Conservation (phyloP, 139 green algal genomes). For the Chlorella sorokiniana region DNA sequence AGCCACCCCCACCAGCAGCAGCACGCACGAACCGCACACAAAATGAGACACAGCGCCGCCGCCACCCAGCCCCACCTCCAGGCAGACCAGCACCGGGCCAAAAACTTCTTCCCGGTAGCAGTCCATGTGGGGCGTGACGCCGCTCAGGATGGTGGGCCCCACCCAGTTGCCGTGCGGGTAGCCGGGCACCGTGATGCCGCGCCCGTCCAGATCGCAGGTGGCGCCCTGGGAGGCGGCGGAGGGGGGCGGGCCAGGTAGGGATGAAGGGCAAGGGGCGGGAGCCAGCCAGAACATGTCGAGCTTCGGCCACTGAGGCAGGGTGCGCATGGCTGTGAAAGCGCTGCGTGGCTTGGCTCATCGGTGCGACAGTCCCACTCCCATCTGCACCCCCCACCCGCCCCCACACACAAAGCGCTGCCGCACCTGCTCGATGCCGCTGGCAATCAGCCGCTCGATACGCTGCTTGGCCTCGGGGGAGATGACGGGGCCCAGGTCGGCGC, state of each 20-base stretch:
- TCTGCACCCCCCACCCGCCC: too few species aligned
- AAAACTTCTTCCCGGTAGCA: constrained; percentile 96
- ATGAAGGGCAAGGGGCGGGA: not conserved
- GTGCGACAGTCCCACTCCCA: too few species aligned
- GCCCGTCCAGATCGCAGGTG: constrained; percentile 76
- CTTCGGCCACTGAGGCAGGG: too few species aligned
- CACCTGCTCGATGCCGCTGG: constrained; percentile 62
- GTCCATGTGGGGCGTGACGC: constrained; percentile 82
- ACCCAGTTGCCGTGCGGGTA: constrained; percentile 92
- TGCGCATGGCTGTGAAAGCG: too few species aligned
- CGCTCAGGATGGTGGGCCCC: constrained; percentile 86
- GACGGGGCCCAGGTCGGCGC: constrained; percentile 88
- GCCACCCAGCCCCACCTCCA: constrained; percentile 61
- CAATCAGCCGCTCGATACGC: constrained; percentile 77
- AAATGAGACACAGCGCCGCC: not conserved
- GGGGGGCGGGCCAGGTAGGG: not conserved
- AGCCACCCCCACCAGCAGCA: not conserved
- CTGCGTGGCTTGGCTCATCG: too few species aligned
- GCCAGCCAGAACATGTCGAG: too few species aligned
- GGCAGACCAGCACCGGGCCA: constrained; percentile 88
- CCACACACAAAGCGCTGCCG: not conserved
- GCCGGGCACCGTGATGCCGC: constrained; percentile 63
- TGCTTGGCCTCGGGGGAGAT: constrained; percentile 74
- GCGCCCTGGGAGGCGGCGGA: constrained; percentile 57
- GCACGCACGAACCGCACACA: not conserved